Evolutionary conservation across 192 early-diverging fungal species (phyloP), one percentile per base, ranked within the genome.

Genomic region (Coemansia sp.): DNA sequence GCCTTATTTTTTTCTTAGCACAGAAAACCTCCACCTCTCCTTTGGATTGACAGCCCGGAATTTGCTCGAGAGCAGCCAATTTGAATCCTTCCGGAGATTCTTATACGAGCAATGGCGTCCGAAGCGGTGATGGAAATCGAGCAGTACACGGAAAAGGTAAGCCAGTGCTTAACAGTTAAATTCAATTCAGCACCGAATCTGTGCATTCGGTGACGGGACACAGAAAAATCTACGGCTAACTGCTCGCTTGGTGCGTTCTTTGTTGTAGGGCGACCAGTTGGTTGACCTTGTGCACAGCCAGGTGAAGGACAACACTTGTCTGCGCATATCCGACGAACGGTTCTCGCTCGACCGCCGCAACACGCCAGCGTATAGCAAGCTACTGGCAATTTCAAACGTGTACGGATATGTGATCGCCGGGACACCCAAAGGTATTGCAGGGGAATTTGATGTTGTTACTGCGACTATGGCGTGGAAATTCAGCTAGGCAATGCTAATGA

Each of bases 381-480:
- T 88, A 9, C 71, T 90, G 38, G 82, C 61, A 0, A 69, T 82
- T 7, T 87, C 86, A 23, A 85, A 79, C 51, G 79, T 38, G n/a
- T 81, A 79, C 55, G 86, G 85, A 1, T 90, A 82, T 44, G 82
- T 87, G 45, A 78, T 86, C 11, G 88, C 84, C 10, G 88, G 82
- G 5, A 70, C 79, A 11, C 70, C 58, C 21, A 52, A 70, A 50
- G 86, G 86, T 83, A 75, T n/a, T n/a, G n/a, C n/a, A n/a, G n/a
- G n/a, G n/a, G n/a, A n/a, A n/a, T n/a, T n/a, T n/a, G n/a, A n/a
- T n/a, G n/a, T n/a, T n/a, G n/a, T n/a, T n/a, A n/a, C n/a, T n/a
- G n/a, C n/a, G n/a, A n/a, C n/a, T n/a, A n/a, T n/a, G n/a, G n/a
- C n/a, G n/a, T n/a, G n/a, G n/a, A n/a, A n/a, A n/a, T n/a, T n/a